phyloP scores from a whole-genome alignment of 2,329 filamentous ascomycete genomes.

The Metarhizium brunneum region DNA sequence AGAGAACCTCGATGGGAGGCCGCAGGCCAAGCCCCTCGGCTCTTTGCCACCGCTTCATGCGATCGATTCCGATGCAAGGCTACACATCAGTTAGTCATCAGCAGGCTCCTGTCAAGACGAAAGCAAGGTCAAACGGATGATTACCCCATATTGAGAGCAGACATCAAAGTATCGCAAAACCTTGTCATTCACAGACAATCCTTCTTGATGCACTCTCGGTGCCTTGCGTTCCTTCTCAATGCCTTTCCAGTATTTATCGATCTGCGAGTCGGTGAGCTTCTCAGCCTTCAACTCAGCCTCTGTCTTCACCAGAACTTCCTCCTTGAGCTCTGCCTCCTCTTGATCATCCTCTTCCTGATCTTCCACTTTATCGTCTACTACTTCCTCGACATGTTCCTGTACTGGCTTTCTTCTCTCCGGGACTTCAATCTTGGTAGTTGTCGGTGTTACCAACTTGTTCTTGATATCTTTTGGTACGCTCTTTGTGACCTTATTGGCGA shows the following conservation, averaged over 20 bases:
- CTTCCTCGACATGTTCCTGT: constrained; percentile 9
- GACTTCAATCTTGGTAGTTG: constrained; percentile 25
- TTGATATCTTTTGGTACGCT: constrained; percentile 37
- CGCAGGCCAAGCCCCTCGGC: constrained; percentile 75
- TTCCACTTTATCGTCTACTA: constrained; percentile 10
- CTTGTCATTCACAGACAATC: constrained; percentile 67
- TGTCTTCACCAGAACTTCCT: constrained; percentile 31
- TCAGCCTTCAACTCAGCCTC: constrained; percentile 49
- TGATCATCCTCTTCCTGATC: constrained; percentile 17
- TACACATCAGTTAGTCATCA: constrained; percentile 24
- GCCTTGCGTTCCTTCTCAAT: constrained; percentile 62
- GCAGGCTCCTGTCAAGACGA: not conserved
- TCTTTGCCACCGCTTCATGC: constrained; percentile 79
- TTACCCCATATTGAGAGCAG: constrained; percentile 81
- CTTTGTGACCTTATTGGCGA: constrained; percentile 49
- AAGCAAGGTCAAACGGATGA: constrained; percentile 25
- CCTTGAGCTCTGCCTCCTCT: constrained; percentile 15
- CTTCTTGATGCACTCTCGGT: constrained; percentile 68
- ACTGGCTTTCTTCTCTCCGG: constrained; percentile 13
- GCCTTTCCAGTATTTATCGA: constrained; percentile 67
- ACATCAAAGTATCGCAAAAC: constrained; percentile 88
- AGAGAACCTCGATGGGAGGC: constrained; percentile 83
- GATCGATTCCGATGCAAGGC: constrained; percentile 80
- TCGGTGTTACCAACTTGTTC: constrained; percentile 27
- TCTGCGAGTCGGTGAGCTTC: constrained; percentile 56